Base-by-base conservation (phyloP, 345 rosid species). In the Camelina sativa region DNA sequence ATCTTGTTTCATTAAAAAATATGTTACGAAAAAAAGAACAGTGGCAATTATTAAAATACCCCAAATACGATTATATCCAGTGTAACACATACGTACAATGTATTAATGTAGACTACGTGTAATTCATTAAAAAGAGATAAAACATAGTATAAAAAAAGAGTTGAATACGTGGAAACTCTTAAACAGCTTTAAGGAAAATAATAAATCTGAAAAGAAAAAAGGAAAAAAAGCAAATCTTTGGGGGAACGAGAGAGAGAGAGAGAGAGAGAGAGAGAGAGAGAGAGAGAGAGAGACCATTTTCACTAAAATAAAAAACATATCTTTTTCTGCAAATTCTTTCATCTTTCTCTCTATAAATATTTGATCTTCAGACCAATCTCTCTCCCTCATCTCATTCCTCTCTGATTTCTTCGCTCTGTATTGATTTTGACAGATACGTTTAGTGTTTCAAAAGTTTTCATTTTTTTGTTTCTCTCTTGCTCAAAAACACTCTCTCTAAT, bases 331-430 rank as follows among this genome's bases (percentile, higher is more conserved):
- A 51, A 47, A 58, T 30, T 58, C 12, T 47, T 8, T 40, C 41
- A 19, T 65, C 7, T 47, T 12, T 50, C 41, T 22, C 38, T 71
- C 74, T 78, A 78, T 78, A 78, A 43, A 78, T 78, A 78, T 55
- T 22, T 78, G 58, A 54, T 25, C 50, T 59, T 5, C 7, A 63
- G 30, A 11, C 11, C 41, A 69, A 35, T 68, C 73, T 46, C 73
- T 46, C 47, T 69, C 22, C 60, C 63, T 6, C 76, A 62, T 62
- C 25, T 41, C 22, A 23, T 23, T 13, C 8, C 53, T 76, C 30
- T 32, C 59, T 20, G 66, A 65, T 54, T 43, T 41, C 44, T 38
- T 16, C 40, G 7, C 37, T 7, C 37, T 34, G 2, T 34, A 34
- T 34, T 34, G 37, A 34, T 34, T 34, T 34, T 8, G 37, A 8